These are phyloP conservation scores for Eremothecium gossypii DNA, from an alignment of 1,139 yeast genomes.

Conservation along the genomic window DNA sequence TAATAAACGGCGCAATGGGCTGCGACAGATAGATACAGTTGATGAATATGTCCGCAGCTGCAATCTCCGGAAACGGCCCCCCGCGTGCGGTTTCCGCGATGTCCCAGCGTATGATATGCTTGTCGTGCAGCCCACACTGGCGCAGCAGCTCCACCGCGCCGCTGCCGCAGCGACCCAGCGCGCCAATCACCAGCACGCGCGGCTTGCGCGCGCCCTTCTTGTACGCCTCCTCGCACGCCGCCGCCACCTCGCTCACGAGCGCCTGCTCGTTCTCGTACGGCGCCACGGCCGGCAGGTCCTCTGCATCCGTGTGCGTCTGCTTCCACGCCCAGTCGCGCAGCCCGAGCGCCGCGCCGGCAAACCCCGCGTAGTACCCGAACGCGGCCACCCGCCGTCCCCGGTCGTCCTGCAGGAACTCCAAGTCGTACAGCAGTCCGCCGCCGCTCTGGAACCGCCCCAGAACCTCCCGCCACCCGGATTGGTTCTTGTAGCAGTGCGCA, in stretches of 20 bases:
- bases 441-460: conserved; percentile 84
- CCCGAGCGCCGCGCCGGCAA: conserved; percentile 98
- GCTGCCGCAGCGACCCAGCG: conserved; percentile 97
- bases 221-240: conserved; percentile 51
- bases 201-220: conserved; percentile 60
- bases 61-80: conserved; percentile 93
- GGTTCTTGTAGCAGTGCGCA: conserved; percentile 97
- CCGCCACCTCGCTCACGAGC: conserved; percentile 61
- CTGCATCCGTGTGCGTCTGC: conserved; percentile 56
- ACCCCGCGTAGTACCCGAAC: conserved; percentile 96
- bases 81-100: conserved; percentile 94
- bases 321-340: conserved; percentile 90
- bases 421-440: conserved; percentile 79
- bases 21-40: conserved; percentile 91
- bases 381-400: conserved; percentile 98
- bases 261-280: conserved; percentile 78
- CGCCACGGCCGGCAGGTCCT: conserved; percentile 63
- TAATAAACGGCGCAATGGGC: conserved; percentile 89
- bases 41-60: conserved; percentile 75
- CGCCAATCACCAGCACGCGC: conserved; percentile 83
- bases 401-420: conserved; percentile 90
- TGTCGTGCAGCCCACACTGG: conserved; percentile 82
- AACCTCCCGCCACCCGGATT: conserved; percentile 94
- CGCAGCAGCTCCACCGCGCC: conserved; percentile 84
- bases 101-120: conserved; percentile 85